Percentiles rank a stretch among this genome's conserved stretches.
These are phyloP conservation scores for Linderniella brevidens DNA, from an alignment of 257 asterid genomes.

Conservation along the genomic window DNA sequence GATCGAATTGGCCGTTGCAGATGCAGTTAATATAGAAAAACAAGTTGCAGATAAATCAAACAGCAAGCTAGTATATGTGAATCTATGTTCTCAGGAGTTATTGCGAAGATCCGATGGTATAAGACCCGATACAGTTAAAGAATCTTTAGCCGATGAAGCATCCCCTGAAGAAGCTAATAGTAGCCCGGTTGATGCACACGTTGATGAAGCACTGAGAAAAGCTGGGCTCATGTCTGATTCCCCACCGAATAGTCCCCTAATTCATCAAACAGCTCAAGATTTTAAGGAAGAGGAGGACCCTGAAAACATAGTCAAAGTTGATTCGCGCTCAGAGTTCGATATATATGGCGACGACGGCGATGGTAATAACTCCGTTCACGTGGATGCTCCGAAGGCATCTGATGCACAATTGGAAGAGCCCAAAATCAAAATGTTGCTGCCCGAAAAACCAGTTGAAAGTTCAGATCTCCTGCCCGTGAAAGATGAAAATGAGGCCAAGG, in stretches of 20 bases:
- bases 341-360: constrained; percentile 85
- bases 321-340: constrained; percentile 67
- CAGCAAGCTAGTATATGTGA: constrained; percentile 79
- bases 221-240: constrained; percentile 88
- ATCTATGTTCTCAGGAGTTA: constrained; percentile 82
- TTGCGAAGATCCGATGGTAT: constrained; percentile 38
- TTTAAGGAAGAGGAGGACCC: constrained; percentile 41
- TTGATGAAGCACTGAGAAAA: constrained; percentile 62
- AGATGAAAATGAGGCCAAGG: constrained; percentile 11
- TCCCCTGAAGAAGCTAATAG: constrained; percentile 20
- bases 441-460: constrained; percentile 21
- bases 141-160: constrained; percentile 16
- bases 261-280: constrained; percentile 19
- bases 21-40: constrained; percentile 84
- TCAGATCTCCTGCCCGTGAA: constrained; percentile 13
- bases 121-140: constrained; percentile 21
- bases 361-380: constrained; percentile 34
- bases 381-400: constrained; percentile 30
- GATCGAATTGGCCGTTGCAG: constrained; percentile 91
- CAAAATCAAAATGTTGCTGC: constrained; percentile 49
- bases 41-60: constrained; percentile 74
- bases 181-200: constrained; percentile 26
- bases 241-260: constrained; percentile 73
- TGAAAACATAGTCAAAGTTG: constrained; percentile 52
- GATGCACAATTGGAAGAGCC: constrained; percentile 36